Percentiles rank a stretch among this genome's conserved stretches.
Conservation (phyloP, 140 eudicot genomes). For the Ambrosia hybrid region DNA sequence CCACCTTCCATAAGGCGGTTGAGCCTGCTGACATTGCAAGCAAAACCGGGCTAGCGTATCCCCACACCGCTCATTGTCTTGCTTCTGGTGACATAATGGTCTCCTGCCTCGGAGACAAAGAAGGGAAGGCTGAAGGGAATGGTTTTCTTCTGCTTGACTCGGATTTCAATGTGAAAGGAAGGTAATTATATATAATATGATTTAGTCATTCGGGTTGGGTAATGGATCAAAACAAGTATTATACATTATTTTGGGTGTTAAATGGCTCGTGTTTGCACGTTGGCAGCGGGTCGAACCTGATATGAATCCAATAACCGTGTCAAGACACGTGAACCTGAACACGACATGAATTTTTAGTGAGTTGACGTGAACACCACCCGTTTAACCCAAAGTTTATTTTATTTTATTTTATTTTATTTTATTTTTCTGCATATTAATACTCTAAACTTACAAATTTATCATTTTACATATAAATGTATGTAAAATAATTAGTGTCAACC, state of each 20-base stretch:
- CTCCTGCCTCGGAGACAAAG: constrained; percentile 89
- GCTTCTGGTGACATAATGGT: constrained; percentile 97
- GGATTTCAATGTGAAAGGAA: constrained; percentile 93
- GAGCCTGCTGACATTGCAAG: constrained; percentile 68
- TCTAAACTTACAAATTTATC: neutral
- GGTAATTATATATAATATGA: constrained; percentile 39
- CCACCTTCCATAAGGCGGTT: constrained; percentile 72
- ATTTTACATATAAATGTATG: no score
- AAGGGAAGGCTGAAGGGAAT: constrained; percentile 82
- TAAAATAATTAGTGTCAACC: neutral
- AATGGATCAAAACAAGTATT: neutral
- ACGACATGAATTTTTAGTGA: neutral
- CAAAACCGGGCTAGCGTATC: constrained; percentile 91
- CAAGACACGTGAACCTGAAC: no score
- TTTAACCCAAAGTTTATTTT: neutral
- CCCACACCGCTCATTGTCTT: constrained; percentile 97
- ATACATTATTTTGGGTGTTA: neutral
- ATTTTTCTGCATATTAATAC: neutral
- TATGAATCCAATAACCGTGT: no score
- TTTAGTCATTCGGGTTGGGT: neutral
- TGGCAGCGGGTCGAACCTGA: no score
- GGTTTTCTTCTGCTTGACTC: constrained; percentile 96
- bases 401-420: no score
- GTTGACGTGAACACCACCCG: neutral
- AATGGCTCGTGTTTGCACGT: no score